These are phyloP conservation scores for Solanum etuberosum DNA, from an alignment of 257 asterid species.

Conservation along the genomic window DNA sequence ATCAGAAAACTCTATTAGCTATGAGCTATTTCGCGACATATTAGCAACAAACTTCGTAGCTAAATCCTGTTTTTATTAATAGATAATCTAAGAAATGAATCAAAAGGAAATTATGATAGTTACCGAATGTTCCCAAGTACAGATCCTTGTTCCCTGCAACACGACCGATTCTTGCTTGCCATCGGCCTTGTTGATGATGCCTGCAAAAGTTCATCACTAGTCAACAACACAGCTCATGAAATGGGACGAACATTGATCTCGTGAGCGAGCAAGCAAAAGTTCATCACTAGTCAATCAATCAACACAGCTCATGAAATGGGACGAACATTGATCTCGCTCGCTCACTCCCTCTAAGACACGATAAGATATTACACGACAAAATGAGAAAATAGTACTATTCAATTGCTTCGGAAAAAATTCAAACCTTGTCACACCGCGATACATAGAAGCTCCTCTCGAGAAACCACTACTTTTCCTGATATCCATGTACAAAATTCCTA, in stretches of 20 bases:
- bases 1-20: not conserved
- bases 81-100: not conserved
- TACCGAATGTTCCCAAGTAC: conserved; percentile 69
- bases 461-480: conserved; percentile 67
- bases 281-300: not conserved
- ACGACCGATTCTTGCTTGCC: conserved; percentile 79
- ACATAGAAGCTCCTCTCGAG: conserved; percentile 68
- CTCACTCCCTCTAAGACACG: not conserved
- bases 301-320: not conserved
- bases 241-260: not conserved
- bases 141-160: conserved; percentile 77
- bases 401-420: not conserved
- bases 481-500: not conserved
- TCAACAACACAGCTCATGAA: not conserved
- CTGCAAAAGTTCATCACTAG: conserved; percentile 2
- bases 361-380: not conserved
- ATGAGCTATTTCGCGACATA: not conserved
- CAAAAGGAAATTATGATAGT: not conserved
- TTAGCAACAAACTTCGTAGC: not conserved
- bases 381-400: too few relatives aligned
- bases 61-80: not conserved
- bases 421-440: conserved; percentile 72
- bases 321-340: not conserved
- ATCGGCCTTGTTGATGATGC: conserved; percentile 75
- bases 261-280: too few relatives aligned